These are phyloP conservation scores for Chytridium lagenaria DNA, from an alignment of 371 early-diverging fungal species.

Conservation along the genomic window DNA sequence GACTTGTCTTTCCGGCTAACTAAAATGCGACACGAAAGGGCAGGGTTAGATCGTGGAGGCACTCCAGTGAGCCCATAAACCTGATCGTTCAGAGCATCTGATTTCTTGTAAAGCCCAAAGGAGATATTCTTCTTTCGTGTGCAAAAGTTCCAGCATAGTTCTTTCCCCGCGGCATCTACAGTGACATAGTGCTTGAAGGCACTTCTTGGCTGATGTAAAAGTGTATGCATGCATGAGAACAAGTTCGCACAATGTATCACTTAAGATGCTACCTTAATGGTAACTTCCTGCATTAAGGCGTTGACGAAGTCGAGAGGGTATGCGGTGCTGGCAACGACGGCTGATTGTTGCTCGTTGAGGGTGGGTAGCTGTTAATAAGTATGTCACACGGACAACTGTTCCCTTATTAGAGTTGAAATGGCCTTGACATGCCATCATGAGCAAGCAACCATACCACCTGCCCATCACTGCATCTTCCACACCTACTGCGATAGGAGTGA, in stretches of 20 bases:
- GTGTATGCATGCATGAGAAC: slow-evolving; percentile 76
- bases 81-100: too few relatives aligned
- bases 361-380: too few relatives aligned
- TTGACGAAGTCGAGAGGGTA: too few relatives aligned
- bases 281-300: slow-evolving; percentile 59
- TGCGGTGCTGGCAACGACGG: too few relatives aligned
- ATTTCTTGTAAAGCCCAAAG: slow-evolving; percentile 79
- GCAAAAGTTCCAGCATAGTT: slow-evolving; percentile 90
- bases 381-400: too few relatives aligned
- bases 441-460: too few relatives aligned
- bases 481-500: too few relatives aligned
- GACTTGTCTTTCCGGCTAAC: background rate
- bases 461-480: too few relatives aligned
- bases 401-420: too few relatives aligned
- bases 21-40: background rate
- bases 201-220: slow-evolving; percentile 77
- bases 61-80: too few relatives aligned
- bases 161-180: slow-evolving; percentile 72
- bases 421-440: too few relatives aligned
- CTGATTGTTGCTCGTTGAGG: too few relatives aligned
- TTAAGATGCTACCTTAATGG: slow-evolving; percentile 37
- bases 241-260: background rate
- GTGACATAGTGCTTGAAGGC: slow-evolving; percentile 85
- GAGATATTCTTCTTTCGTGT: slow-evolving; percentile 89
- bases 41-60: background rate